Percentiles rank a stretch among this genome's conserved stretches.
Conservation (phyloP, 495 filamentous ascomycete genomes). For the Xylaria venustula region DNA sequence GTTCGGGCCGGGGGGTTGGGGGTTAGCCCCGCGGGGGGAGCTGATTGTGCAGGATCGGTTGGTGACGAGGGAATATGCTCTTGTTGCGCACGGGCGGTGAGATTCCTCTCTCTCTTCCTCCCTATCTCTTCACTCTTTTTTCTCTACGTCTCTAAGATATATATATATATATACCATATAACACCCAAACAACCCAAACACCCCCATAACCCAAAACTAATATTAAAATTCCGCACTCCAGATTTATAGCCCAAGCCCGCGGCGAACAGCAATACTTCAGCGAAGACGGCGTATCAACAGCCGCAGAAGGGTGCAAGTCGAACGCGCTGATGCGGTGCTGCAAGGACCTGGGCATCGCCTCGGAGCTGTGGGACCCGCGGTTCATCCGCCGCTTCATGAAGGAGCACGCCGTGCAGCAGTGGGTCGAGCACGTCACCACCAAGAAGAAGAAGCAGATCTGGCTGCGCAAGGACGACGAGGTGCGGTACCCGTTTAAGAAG, state of each 20-base stretch:
- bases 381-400: slow-evolving; percentile 75
- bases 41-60: slow-evolving; percentile 83
- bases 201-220: too few relatives aligned
- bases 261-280: slow-evolving; percentile 96
- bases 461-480: slow-evolving; percentile 78
- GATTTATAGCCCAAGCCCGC: slow-evolving; percentile 86
- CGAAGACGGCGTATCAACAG: slow-evolving; percentile 90
- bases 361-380: slow-evolving; percentile 93
- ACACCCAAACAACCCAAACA: too few relatives aligned
- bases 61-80: slow-evolving; percentile 92
- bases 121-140: too few relatives aligned
- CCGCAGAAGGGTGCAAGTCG: slow-evolving; percentile 94
- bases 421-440: slow-evolving; percentile 61
- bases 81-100: slow-evolving; percentile 86
- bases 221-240: slow-evolving; percentile 30
- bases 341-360: slow-evolving; percentile 94
- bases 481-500: slow-evolving; percentile 80
- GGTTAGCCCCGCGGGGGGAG: slow-evolving; percentile 85
- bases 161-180: too few relatives aligned
- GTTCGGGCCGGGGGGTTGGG: slow-evolving; percentile 96
- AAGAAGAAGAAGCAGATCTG: slow-evolving; percentile 90
- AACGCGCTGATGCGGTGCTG: slow-evolving; percentile 96
- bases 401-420: slow-evolving; percentile 65
- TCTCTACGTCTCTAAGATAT: too few relatives aligned
- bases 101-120: slow-evolving; percentile 28